A percentile compares a stretch with the other conserved stretches of the same genome.
These are phyloP conservation scores for Wickerhamiella pararugosa DNA, from an alignment of 1,139 yeast species.

Conservation along the genomic window DNA sequence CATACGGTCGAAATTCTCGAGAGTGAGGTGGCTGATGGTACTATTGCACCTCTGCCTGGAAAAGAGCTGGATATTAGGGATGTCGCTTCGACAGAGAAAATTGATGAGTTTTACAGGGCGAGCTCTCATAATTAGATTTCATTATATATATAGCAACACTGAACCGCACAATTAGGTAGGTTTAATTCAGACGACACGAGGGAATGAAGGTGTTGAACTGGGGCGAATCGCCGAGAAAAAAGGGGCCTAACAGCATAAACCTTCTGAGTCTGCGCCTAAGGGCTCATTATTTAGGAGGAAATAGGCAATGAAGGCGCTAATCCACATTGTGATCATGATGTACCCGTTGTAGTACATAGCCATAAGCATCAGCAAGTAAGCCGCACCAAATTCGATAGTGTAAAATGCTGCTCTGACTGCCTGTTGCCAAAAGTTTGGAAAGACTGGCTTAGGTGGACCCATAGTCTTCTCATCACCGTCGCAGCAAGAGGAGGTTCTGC, in stretches of 20 bases:
- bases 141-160: no score
- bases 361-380: conserved; percentile 50
- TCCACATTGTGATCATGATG: conserved; percentile 43
- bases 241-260: no score
- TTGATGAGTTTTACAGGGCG: no score
- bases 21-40: conserved; percentile 8
- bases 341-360: conserved; percentile 67
- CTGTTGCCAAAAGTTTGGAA: conserved; percentile 36
- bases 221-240: no score
- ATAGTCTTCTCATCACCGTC: conserved; percentile 2
- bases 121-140: no score
- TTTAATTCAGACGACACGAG: no score
- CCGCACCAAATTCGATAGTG: conserved; percentile 45
- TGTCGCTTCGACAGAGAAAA: no score
- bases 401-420: conserved; percentile 34
- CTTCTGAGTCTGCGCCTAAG: no score
- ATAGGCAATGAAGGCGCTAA: conserved; percentile 50
- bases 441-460: not conserved
- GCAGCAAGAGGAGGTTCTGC: conserved; percentile 10
- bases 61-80: not conserved
- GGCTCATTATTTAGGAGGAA: conserved; percentile 25
- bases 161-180: no score
- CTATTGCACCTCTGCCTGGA: not conserved
- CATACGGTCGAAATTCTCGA: conserved; percentile 22
- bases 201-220: no score